Evolutionary conservation across 1,284 basidiomycete genomes (phyloP).

Genomic region (Somion occarium): DNA sequence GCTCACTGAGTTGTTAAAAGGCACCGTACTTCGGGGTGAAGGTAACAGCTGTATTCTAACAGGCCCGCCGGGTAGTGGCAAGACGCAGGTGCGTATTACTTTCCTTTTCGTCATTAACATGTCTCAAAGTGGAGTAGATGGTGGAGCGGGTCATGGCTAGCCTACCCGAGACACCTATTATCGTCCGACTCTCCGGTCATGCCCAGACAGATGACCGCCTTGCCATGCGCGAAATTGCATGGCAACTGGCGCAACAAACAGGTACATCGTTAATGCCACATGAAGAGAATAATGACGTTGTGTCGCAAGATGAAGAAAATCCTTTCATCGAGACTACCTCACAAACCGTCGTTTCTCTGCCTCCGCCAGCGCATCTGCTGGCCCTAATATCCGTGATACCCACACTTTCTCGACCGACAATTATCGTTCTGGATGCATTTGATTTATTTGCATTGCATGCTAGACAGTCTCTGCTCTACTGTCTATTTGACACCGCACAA

Average conservation of each 20-base stretch:
- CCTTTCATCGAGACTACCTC: conserved; percentile 32
- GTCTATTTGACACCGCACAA: conserved; percentile 80
- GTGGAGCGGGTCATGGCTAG: conserved; percentile 49
- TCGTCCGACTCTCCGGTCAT: conserved; percentile 83
- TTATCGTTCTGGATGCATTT: conserved; percentile 86
- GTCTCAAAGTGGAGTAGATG: conserved; percentile 35
- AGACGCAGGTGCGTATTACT: conserved; percentile 60
- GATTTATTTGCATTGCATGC: conserved; percentile 89
- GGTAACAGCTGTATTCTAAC: conserved; percentile 87
- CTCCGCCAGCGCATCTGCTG: conserved; percentile 76
- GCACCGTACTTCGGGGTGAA: conserved; percentile 75
- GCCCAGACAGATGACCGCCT: conserved; percentile 81
- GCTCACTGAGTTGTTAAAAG: conserved; percentile 59
- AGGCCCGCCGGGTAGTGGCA: conserved; percentile 81
- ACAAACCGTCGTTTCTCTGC: conserved; percentile 33
- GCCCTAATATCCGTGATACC: conserved; percentile 76
- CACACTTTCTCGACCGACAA: conserved; percentile 70
- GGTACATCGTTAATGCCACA: conserved; percentile 48
- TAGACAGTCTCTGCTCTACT: conserved; percentile 85
- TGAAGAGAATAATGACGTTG: conserved; percentile 22
- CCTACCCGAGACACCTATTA: conserved; percentile 50
- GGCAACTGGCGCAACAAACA: conserved; percentile 72
- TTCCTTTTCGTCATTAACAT: not conserved
- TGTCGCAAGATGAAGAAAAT: conserved; percentile 31
- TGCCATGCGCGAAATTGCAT: conserved; percentile 90